Base-by-base conservation (phyloP, 2,329 filamentous ascomycete genomes). In the Hirsutella minnesotensis region DNA sequence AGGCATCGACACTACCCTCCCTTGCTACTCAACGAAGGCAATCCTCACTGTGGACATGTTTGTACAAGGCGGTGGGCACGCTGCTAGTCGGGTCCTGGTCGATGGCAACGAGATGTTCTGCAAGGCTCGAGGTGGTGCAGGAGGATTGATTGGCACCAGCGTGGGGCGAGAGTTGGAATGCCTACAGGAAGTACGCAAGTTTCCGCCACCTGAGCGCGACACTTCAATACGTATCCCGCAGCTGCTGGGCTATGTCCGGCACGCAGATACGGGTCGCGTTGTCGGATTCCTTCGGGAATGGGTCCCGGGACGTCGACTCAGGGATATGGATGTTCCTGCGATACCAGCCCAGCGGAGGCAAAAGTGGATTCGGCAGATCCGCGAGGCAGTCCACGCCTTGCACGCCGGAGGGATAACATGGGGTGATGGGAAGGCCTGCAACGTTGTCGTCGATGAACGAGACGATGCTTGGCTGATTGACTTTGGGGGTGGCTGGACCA, bases 401-500 rank as follows among this genome's bases (percentile, higher is more conserved):
- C 57, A 61, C 42, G 9, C 41, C n/a, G 44, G 48, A 13, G 56
- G 51, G 2, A 38, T 58, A 9, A 46, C 56, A 22, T 63, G 57
- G 59, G 57, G 57, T 9, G 53, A 59, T 48, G 59, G 51, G 3
- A 62, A 58, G 46, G 39, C 54, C 18, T 47, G 41, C 31, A 65
- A 66, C 34, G 55, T 67, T 43, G 49, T 67, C 42, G 57, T 67
- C 30, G 60, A 66, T 46, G 49, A 45, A 19, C 35, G 60, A 38
- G 48, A 57, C 38, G 53, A 66, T 43, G 55, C 58, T 34, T 65
- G 57, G 60, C 54, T 67, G 16, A 60, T 65, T 44, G 61, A 62
- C 49, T 65, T 67, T 46, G 61, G 58, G 1, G 62, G 61, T 24
- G 59, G 62, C 31, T 63, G 57, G 42, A 64, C 62, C 3, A 44